Percentiles rank a stretch among this genome's conserved stretches.
Evolutionary conservation across 208 protist genomes (phyloP).

Genomic region (Trypanosoma rangeli): DNA sequence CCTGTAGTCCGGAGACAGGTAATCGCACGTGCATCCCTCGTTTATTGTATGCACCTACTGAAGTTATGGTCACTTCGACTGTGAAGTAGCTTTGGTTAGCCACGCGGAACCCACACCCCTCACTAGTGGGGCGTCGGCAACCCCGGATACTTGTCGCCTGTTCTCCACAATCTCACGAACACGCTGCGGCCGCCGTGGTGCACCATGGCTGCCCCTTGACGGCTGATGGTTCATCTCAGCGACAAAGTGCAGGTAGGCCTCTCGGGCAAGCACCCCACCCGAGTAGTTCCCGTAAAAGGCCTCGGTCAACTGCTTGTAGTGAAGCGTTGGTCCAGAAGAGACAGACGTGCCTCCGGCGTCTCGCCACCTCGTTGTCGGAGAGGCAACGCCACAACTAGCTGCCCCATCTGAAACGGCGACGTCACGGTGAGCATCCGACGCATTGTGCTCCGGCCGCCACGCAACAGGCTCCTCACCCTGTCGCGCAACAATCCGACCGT

Average conservation of each 20-base stretch:
- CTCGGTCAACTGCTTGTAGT: slow-evolving; percentile 66
- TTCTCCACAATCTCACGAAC: neutral
- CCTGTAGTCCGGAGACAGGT: neutral
- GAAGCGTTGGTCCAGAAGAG: slow-evolving; percentile 29
- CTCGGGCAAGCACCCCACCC: slow-evolving; percentile 54
- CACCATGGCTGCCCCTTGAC: neutral
- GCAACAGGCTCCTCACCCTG: slow-evolving; percentile 6
- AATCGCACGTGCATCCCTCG: neutral
- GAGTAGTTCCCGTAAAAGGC: slow-evolving; percentile 60
- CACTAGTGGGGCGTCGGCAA: neutral
- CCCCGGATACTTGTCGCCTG: neutral
- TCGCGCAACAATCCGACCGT: neutral
- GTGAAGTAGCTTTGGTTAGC: neutral
- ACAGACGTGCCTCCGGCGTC: neutral
- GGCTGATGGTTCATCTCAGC: slow-evolving; percentile 13
- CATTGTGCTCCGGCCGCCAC: neutral
- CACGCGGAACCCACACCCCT: neutral
- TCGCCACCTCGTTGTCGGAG: neutral
- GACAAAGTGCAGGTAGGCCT: slow-evolving; percentile 69
- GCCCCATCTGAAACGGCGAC: neutral
- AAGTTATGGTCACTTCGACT: neutral
- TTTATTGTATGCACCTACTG: neutral
- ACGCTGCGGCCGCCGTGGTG: neutral
- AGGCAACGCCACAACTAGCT: neutral
- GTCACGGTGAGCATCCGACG: neutral